phyloP scores from a whole-genome alignment of 176 grass and related monocot genomes.

The Aegilops umbellulata region DNA sequence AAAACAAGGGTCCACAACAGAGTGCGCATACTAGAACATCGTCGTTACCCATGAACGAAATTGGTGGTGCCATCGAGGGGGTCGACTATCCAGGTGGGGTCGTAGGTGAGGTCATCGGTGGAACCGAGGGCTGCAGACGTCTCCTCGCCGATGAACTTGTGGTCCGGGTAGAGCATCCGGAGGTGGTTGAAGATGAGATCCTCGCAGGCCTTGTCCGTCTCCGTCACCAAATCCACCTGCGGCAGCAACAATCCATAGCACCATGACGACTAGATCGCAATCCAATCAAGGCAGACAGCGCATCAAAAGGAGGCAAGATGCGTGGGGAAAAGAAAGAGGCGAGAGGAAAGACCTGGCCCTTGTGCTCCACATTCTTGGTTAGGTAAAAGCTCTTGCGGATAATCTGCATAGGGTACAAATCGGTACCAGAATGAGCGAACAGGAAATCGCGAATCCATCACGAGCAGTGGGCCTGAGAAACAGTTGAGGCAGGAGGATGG shows the following conservation, averaged over 20 bases:
- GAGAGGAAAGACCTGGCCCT: conserved; percentile 63
- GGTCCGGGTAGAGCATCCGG: conserved; percentile 72
- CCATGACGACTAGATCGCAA: conserved; percentile 18
- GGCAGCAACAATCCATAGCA: conserved; percentile 1
- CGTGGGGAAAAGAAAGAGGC: not conserved
- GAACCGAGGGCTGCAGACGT: conserved; percentile 70
- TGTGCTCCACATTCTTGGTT: conserved; percentile 96
- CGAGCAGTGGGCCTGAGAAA: not conserved
- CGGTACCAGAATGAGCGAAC: not conserved
- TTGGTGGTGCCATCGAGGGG: conserved; percentile 97
- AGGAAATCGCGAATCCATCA: conserved; percentile 18
- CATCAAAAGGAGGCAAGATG: not conserved
- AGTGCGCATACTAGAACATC: not conserved
- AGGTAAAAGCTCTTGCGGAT: conserved; percentile 81
- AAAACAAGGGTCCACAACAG: not conserved
- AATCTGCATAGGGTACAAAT: conserved; percentile 40
- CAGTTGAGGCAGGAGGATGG: not conserved
- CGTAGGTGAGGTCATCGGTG: conserved; percentile 73
- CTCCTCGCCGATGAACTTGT: conserved; percentile 98
- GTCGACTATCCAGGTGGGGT: conserved; percentile 96
- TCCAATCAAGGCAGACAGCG: not conserved
- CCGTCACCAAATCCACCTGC: conserved; percentile 98
- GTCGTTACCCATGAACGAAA: conserved; percentile 89
- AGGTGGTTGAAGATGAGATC: conserved; percentile 90
- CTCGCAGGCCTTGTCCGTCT: conserved; percentile 98